These are phyloP conservation scores for Podaxis sp. DNA, from an alignment of 768 basidiomycete species.

Conservation along the genomic window DNA sequence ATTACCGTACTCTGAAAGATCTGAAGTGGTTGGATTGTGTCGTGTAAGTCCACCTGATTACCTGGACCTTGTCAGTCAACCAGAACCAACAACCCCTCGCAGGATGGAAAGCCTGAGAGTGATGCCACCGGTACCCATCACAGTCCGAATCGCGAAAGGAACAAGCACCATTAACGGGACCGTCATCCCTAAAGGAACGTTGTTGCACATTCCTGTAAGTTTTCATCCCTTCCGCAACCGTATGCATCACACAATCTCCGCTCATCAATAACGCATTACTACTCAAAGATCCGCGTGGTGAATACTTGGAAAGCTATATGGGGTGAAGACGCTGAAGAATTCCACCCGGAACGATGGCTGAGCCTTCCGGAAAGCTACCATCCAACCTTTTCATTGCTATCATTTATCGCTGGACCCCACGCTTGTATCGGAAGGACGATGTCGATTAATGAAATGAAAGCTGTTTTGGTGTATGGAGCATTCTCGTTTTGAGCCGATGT, in stretches of 20 bases:
- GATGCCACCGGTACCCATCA: constrained; percentile 40
- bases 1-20: constrained; percentile 38
- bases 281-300: constrained; percentile 43
- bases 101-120: constrained; percentile 43
- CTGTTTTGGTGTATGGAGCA: constrained; percentile 35
- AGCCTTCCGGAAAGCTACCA: constrained; percentile 36
- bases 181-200: constrained; percentile 42
- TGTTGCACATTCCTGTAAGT: constrained; percentile 38
- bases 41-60: constrained; percentile 27
- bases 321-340: constrained; percentile 54
- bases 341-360: constrained; percentile 48
- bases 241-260: too few species aligned
- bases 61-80: background rate
- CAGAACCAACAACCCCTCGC: background rate
- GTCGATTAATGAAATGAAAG: constrained; percentile 50
- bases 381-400: constrained; percentile 35
- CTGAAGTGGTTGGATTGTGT: constrained; percentile 41
- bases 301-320: constrained; percentile 51
- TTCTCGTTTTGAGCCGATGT: background rate
- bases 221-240: background rate
- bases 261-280: background rate
- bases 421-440: constrained; percentile 49
- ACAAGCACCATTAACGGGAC: constrained; percentile 41
- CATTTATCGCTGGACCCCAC: constrained; percentile 47
- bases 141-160: constrained; percentile 37